These are phyloP conservation scores for Camellia lanceoleosa DNA, from an alignment of 148 eudicot genomes.

Conservation along the genomic window DNA sequence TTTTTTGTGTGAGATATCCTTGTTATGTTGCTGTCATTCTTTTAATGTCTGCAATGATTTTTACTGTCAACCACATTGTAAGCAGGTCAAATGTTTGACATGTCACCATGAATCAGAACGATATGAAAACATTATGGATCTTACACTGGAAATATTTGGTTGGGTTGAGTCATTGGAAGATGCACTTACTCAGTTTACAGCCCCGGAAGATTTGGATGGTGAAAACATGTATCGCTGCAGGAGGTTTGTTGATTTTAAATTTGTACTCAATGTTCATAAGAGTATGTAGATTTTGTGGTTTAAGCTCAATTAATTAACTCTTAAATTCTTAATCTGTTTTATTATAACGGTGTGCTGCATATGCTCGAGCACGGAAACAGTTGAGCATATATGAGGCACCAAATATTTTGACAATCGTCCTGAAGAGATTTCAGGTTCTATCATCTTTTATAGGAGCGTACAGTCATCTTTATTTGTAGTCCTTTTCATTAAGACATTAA, in stretches of 20 bases:
- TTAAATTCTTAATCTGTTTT: slow-evolving; percentile 16
- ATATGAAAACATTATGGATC: slow-evolving; percentile 90
- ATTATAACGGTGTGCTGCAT: slow-evolving; percentile 64
- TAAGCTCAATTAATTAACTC: background rate
- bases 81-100: slow-evolving; percentile 77
- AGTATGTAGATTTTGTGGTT: background rate
- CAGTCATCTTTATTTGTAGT: background rate
- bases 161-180: slow-evolving; percentile 92
- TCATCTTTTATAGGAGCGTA: background rate
- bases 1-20: background rate
- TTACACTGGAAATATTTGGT: slow-evolving; percentile 83
- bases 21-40: background rate
- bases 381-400: slow-evolving; percentile 89
- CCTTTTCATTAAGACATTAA: background rate
- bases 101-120: slow-evolving; percentile 82
- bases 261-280: background rate
- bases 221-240: slow-evolving; percentile 95
- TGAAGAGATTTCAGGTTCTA: slow-evolving; percentile 94
- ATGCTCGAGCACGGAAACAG: slow-evolving; percentile 87
- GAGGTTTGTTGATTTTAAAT: slow-evolving; percentile 46
- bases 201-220: slow-evolving; percentile 90
- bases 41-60: background rate
- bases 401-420: slow-evolving; percentile 83
- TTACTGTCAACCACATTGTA: slow-evolving; percentile 2
- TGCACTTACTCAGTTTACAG: slow-evolving; percentile 88